Evolutionary conservation across 768 basidiomycete genomes (phyloP).

Genomic region (Rhizopogon sp.): DNA sequence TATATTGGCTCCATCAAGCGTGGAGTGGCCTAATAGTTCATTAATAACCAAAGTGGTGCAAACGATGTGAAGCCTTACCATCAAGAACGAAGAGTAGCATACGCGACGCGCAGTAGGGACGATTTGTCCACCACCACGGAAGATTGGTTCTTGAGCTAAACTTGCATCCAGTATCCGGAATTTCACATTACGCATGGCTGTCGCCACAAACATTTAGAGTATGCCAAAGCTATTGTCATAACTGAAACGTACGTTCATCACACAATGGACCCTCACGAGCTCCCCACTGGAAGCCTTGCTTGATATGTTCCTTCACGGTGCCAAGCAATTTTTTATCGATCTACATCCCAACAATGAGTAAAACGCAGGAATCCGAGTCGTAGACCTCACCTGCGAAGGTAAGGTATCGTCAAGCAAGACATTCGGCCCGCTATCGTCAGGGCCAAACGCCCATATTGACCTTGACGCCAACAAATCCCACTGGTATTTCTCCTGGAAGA

Average conservation of each 20-base stretch:
- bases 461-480: slow-evolving; percentile 97
- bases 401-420: slow-evolving; percentile 93
- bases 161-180: slow-evolving; percentile 93
- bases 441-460: slow-evolving; percentile 99
- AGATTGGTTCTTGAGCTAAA: slow-evolving; percentile 93
- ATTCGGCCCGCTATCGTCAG: slow-evolving; percentile 93
- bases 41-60: slow-evolving; percentile 1
- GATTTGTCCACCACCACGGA: slow-evolving; percentile 96
- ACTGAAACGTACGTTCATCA: slow-evolving; percentile 85
- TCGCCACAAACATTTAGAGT: neutral
- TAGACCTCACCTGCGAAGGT: slow-evolving; percentile 71
- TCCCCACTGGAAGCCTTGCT: slow-evolving; percentile 99
- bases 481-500: slow-evolving; percentile 96
- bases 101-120: slow-evolving; percentile 98
- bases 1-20: slow-evolving; percentile 96
- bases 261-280: slow-evolving; percentile 96
- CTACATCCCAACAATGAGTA: slow-evolving; percentile 29
- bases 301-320: slow-evolving; percentile 91
- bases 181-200: slow-evolving; percentile 98
- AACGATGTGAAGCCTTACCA: slow-evolving; percentile 52
- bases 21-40: slow-evolving; percentile 72
- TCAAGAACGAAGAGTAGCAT: slow-evolving; percentile 98
- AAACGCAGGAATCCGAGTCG: neutral
- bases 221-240: neutral
- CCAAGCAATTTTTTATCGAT: slow-evolving; percentile 90